A percentile compares a stretch with the other conserved stretches of the same genome.
These are phyloP conservation scores for Lolium perenne DNA, from an alignment of 176 grass and related monocot species.

Conservation along the genomic window DNA sequence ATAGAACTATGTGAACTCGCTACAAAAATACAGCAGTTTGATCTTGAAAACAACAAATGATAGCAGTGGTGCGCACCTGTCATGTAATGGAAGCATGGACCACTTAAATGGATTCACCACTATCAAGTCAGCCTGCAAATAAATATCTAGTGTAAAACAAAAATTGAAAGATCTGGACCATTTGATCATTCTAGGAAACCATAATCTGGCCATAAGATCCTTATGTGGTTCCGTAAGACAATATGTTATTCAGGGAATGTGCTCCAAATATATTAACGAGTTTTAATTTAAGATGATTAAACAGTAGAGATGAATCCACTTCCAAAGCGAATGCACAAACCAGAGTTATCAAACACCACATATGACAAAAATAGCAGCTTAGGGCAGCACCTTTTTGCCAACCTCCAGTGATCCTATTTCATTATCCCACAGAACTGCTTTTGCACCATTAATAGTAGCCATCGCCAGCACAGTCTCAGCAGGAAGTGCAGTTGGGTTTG, in stretches of 20 bases:
- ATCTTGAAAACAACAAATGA: not conserved
- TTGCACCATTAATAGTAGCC: conserved; percentile 85
- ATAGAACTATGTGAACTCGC: not conserved
- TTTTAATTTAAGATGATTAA: not conserved
- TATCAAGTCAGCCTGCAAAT: conserved; percentile 81
- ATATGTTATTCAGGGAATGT: not conserved
- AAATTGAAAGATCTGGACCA: not conserved
- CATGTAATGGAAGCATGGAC: conserved; percentile 93
- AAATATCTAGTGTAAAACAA: not conserved
- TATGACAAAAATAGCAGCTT: conserved; percentile 24
- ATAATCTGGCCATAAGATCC: not conserved
- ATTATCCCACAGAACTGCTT: conserved; percentile 92
- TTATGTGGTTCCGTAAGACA: not conserved
- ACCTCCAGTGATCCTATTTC: conserved; percentile 87
- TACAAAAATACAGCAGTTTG: conserved; percentile 1
- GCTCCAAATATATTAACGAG: not conserved
- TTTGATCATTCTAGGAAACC: conserved; percentile 5
- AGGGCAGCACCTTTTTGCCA: conserved; percentile 77
- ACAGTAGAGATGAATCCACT: not conserved
- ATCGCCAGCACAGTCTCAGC: conserved; percentile 75
- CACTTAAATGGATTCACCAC: conserved; percentile 84
- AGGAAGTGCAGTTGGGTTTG: conserved; percentile 80
- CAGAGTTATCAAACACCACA: conserved; percentile 16
- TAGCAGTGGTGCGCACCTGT: conserved; percentile 54
- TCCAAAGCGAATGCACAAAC: not conserved